A percentile compares a stretch with the other conserved stretches of the same genome.
Evolutionary conservation across 176 grass and related monocot species (phyloP).

Genomic region (Rhipidocladum racemiflorum): DNA sequence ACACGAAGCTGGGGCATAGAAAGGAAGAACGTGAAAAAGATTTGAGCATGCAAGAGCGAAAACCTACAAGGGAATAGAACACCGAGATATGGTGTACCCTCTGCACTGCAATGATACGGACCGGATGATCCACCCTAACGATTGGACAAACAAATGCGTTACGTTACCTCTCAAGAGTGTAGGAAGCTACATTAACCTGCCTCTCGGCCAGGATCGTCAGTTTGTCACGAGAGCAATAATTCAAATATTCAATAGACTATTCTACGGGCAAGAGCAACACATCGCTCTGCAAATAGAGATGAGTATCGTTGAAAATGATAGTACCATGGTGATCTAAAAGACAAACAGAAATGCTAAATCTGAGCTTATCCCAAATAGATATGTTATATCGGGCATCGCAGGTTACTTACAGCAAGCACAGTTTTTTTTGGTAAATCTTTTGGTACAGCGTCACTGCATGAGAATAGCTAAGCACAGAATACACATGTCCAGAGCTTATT

Average conservation of each 20-base stretch:
- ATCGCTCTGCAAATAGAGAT: neutral
- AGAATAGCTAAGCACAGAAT: slow-evolving; percentile 11
- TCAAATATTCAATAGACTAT: too few relatives aligned
- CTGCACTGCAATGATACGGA: too few relatives aligned
- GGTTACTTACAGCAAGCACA: slow-evolving; percentile 31
- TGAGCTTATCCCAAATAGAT: neutral
- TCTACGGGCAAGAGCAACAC: neutral
- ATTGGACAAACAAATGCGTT: too few relatives aligned
- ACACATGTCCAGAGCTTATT: slow-evolving; percentile 29
- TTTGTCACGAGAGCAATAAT: too few relatives aligned
- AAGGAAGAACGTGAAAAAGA: too few relatives aligned
- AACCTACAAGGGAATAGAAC: neutral
- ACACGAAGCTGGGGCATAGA: too few relatives aligned
- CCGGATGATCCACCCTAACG: too few relatives aligned
- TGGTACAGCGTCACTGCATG: neutral
- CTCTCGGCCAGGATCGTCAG: too few relatives aligned
- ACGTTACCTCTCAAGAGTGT: too few relatives aligned
- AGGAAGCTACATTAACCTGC: too few relatives aligned
- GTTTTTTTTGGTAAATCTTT: neutral
- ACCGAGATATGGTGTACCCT: neutral
- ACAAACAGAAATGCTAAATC: neutral
- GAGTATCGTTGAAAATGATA: neutral
- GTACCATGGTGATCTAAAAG: neutral
- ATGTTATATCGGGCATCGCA: neutral
- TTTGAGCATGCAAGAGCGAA: too few relatives aligned